Evolutionary conservation across 108 stramenopile species (phyloP).

Genomic region (Pseudonitzschia multistriata): DNA sequence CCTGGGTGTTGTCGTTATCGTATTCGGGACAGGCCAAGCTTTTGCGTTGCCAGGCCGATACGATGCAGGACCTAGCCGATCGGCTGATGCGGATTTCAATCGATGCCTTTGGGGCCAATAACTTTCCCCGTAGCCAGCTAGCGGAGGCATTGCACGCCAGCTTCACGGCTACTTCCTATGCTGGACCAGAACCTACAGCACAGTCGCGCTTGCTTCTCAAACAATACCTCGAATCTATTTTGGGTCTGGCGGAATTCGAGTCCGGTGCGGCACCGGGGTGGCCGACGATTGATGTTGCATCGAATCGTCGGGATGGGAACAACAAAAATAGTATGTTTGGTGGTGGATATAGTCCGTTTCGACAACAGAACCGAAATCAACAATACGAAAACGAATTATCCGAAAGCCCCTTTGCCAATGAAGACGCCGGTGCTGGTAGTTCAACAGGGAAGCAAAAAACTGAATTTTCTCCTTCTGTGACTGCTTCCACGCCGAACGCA

Average conservation of each 20-base stretch:
- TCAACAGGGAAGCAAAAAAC: not conserved
- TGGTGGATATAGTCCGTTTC: not conserved
- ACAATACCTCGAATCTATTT: conserved; percentile 76
- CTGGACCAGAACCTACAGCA: conserved; percentile 66
- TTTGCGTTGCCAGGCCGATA: conserved; percentile 56
- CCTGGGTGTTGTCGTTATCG: conserved; percentile 50
- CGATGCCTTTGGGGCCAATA: conserved; percentile 85
- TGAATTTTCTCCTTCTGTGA: conserved; percentile 25
- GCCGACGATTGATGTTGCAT: conserved; percentile 21
- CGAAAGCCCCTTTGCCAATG: conserved; percentile 30
- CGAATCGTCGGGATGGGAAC: not conserved
- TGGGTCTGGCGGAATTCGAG: conserved; percentile 72
- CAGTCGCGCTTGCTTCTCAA: conserved; percentile 54
- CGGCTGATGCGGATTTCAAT: conserved; percentile 78
- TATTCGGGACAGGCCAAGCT: conserved; percentile 72
- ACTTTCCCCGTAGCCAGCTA: conserved; percentile 79
- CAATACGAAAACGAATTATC: not conserved
- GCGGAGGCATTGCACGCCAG: conserved; percentile 78
- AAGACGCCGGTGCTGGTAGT: conserved; percentile 16
- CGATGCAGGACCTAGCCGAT: conserved; percentile 82
- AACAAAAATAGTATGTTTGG: not conserved
- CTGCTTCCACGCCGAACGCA: conserved; percentile 42
- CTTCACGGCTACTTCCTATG: conserved; percentile 83
- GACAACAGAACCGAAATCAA: not conserved
- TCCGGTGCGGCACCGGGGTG: conserved; percentile 50